These are phyloP conservation scores for Amanita molliuscula DNA, from an alignment of 768 basidiomycete species.

Conservation along the genomic window DNA sequence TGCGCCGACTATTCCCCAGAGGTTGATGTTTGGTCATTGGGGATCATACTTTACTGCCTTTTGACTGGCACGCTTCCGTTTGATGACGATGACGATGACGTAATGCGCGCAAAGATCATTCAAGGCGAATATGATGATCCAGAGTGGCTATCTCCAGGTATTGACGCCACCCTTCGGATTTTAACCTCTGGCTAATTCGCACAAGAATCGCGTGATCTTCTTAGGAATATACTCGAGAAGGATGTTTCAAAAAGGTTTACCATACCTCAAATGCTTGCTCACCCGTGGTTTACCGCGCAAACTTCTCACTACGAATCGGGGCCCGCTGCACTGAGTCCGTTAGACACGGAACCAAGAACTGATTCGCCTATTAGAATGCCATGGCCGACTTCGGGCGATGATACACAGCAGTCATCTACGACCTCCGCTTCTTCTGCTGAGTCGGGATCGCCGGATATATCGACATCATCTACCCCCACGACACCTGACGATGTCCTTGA, in stretches of 20 bases:
- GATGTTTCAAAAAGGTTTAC: conserved; percentile 68
- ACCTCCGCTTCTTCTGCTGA: conserved; percentile 46
- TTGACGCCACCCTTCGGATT: conserved; percentile 10
- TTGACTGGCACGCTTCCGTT: conserved; percentile 86
- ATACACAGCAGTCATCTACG: conserved; percentile 35
- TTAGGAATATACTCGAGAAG: conserved; percentile 65
- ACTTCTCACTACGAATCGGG: neutral
- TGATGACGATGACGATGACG: conserved; percentile 77
- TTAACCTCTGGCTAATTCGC: conserved; percentile 7
- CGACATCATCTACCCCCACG: conserved; percentile 38
- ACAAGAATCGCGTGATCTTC: conserved; percentile 77
- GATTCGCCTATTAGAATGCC: conserved; percentile 13
- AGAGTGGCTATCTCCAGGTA: conserved; percentile 83
- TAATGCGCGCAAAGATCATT: conserved; percentile 81
- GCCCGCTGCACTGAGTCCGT: conserved; percentile 13
- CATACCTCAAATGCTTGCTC: conserved; percentile 78
- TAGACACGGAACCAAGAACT: conserved; percentile 11
- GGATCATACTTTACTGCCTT: conserved; percentile 83
- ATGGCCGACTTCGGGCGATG: conserved; percentile 15
- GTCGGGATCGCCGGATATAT: conserved; percentile 34
- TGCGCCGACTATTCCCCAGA: conserved; percentile 34
- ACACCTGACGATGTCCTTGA: conserved; percentile 41
- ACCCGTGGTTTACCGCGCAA: conserved; percentile 62
- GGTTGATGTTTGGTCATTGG: conserved; percentile 94
- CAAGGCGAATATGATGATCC: conserved; percentile 86